Evolutionary conservation across 805 yeast species (phyloP), one percentile per base, ranked within the genome.

Genomic region (Wickerhamiella brachini): DNA sequence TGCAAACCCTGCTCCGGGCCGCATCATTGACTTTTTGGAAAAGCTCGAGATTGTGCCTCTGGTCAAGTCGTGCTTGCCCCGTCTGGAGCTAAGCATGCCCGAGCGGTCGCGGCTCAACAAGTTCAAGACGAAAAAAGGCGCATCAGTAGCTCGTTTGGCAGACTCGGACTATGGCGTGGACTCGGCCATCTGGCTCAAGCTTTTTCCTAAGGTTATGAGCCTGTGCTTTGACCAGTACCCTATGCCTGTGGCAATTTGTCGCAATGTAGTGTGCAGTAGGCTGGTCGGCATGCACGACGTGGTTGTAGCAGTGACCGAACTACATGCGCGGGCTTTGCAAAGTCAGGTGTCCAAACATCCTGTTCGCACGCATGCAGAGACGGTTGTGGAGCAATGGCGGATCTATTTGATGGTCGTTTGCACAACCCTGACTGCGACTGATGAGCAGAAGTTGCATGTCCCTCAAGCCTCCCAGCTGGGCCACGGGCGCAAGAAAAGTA

Each of bases 151-250:
- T 0, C 75, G 80, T 48, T 69, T 93, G 6, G 95, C 95, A 0
- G 95, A 86, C 57, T 84, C 95, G 1, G 95, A 84, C 53, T 85
- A 89, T 61, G 97, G 97, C 1, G 89, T 93, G 9, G 98, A 93
- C 67, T 81, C 95, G 1, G 95, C 97, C 0, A 69, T 93, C n/a
- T 93, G 98, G 98, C 83, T 90, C 59, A 76, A 95, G 54, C 76
- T 83, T 1, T 88, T 85, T 59, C 97, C 97, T 1, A 76, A 75
- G 38, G 68, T 93, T 2, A 67, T 93, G 43, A 79, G 76, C 34
- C 71, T 79, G 1, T 79, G 93, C 53, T 87, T 85, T 54, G 85
- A 79, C 53, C 75, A 74, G 47, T 88, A 95, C 60, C 97, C 98
- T 0, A 81, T 90, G 62, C 90, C 95, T 0, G 87, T 90, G 65